Conservation (phyloP, 176 grass and related monocot species). For the Triticum dicoccoides region DNA sequence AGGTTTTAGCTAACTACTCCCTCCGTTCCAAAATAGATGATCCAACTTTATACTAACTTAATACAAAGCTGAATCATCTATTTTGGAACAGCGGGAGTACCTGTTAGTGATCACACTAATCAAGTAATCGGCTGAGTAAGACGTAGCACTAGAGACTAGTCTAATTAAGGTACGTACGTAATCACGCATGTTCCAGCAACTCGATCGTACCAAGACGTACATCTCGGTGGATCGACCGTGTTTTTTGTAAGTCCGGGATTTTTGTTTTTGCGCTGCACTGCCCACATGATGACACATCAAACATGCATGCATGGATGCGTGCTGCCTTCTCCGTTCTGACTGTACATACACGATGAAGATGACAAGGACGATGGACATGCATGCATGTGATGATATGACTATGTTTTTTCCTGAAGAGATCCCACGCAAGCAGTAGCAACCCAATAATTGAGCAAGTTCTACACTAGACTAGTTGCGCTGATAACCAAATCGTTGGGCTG, state of each 20-base stretch:
- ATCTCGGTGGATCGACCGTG: no score
- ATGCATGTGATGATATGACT: background rate
- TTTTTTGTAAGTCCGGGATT: no score
- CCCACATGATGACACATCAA: background rate
- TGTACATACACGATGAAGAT: background rate
- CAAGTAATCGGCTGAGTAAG: background rate
- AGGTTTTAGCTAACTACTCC: background rate
- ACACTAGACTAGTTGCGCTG: background rate
- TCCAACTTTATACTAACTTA: no score
- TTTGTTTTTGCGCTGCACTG: no score
- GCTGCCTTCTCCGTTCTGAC: background rate
- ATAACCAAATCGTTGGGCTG: conserved; percentile 30
- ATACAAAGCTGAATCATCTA: no score
- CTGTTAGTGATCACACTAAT: background rate
- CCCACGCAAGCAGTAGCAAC: background rate
- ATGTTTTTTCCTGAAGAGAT: background rate
- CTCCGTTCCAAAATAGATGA: no score
- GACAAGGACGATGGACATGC: background rate
- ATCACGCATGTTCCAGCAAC: no score
- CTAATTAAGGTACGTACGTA: background rate
- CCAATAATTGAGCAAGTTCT: background rate
- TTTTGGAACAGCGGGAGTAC: background rate
- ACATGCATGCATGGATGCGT: background rate
- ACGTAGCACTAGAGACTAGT: background rate
- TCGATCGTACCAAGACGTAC: no score